A percentile compares a stretch with the other conserved stretches of the same genome.
Evolutionary conservation across 2,329 filamentous ascomycete species (phyloP).

Genomic region (Aureobasidium sp.): DNA sequence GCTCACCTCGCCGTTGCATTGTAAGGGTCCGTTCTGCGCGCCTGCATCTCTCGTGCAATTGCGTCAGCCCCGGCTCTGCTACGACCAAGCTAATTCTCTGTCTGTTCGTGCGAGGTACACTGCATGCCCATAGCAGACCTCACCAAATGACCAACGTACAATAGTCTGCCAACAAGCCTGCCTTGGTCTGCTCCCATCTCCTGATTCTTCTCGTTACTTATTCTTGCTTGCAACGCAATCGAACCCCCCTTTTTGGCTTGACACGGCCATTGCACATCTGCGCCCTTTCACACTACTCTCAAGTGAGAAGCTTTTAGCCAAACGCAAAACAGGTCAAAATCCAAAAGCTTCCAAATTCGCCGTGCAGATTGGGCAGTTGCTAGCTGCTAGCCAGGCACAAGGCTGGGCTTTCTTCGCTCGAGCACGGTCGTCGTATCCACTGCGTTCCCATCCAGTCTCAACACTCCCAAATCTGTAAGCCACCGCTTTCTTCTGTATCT

Average conservation of each 20-base stretch:
- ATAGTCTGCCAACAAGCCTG: conserved; percentile 6
- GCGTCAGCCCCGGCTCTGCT: not conserved
- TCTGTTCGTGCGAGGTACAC: conserved; percentile 1
- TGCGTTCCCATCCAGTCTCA: not conserved
- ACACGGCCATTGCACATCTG: not conserved
- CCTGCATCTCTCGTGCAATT: not conserved
- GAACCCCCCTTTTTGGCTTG: not conserved
- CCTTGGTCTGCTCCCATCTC: not conserved
- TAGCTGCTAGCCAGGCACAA: conserved; percentile 12
- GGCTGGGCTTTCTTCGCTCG: conserved; percentile 3
- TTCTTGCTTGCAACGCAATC: no score
- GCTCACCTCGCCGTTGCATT: not conserved
- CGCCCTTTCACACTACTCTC: not conserved
- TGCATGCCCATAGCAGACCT: conserved; percentile 9
- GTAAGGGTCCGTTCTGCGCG: conserved; percentile 1
- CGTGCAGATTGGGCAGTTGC: not conserved
- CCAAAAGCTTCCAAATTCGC: conserved; percentile 14
- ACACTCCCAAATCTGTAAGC: conserved; percentile 4
- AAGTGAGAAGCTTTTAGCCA: conserved; percentile 11
- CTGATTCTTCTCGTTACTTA: no score
- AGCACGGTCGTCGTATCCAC: conserved; percentile 12
- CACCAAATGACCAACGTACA: conserved; percentile 2
- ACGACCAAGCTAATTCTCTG: not conserved
- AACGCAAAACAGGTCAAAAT: conserved; percentile 4
- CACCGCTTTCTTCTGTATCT: not conserved